Percentiles rank a stretch among this genome's conserved stretches.
These are phyloP conservation scores for Gynochthodes officinalis DNA, from an alignment of 257 asterid species.

Conservation along the genomic window DNA sequence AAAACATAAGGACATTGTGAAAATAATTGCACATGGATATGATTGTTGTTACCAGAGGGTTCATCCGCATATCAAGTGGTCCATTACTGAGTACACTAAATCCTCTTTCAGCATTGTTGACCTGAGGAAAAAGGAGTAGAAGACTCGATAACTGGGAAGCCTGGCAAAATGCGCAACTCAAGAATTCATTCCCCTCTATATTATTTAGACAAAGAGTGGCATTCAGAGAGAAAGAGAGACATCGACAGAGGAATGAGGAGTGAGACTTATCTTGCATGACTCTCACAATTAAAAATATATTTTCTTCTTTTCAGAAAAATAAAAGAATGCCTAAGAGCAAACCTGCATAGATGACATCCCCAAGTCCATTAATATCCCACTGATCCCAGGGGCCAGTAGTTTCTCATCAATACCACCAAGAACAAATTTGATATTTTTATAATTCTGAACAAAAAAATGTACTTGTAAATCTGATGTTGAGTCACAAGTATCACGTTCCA, in stretches of 20 bases:
- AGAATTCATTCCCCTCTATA: background rate
- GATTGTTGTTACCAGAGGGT: slow-evolving; percentile 66
- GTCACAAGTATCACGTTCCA: slow-evolving; percentile 30
- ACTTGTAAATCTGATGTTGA: slow-evolving; percentile 41
- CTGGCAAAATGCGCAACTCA: background rate
- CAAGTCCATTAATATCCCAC: slow-evolving; percentile 92
- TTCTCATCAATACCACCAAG: slow-evolving; percentile 51
- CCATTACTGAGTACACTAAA: slow-evolving; percentile 88
- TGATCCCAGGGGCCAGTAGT: slow-evolving; percentile 42
- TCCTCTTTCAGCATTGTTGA: slow-evolving; percentile 82
- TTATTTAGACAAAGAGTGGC: background rate
- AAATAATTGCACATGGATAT: background rate
- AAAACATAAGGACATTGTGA: background rate
- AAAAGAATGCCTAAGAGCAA: slow-evolving; percentile 15
- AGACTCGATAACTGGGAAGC: background rate
- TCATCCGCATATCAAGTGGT: slow-evolving; percentile 98
- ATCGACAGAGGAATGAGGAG: background rate
- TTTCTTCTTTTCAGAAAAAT: background rate
- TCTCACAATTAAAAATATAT: background rate
- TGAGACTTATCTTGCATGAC: background rate
- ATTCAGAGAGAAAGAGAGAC: no score
- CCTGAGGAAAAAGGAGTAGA: slow-evolving; percentile 38
- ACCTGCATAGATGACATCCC: slow-evolving; percentile 99
- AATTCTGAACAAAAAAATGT: slow-evolving; percentile 65
- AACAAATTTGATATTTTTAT: slow-evolving; percentile 46